A percentile compares a stretch with the other conserved stretches of the same genome.
Evolutionary conservation across 805 yeast genomes (phyloP).

Genomic region (Candida golubevii): DNA sequence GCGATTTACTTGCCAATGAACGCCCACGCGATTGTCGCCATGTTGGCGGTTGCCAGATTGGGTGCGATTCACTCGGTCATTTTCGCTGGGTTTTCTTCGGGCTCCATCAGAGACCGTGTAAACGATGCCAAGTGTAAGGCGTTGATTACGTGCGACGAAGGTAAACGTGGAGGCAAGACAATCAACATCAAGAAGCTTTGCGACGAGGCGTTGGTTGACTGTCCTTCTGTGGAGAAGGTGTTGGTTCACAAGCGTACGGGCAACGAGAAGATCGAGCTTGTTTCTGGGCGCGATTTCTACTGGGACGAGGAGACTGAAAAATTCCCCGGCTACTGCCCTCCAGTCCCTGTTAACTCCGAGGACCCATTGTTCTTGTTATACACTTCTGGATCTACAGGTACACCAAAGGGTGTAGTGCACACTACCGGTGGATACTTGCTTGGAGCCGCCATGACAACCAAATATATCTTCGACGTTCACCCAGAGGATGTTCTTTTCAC

Average conservation of each 20-base stretch:
- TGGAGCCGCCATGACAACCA: constrained; percentile 69
- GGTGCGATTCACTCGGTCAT: constrained; percentile 86
- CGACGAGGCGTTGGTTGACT: constrained; percentile 67
- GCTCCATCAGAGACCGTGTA: constrained; percentile 67
- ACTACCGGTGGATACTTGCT: constrained; percentile 75
- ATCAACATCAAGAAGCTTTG: constrained; percentile 78
- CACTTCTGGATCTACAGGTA: constrained; percentile 86
- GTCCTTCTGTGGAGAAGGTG: constrained; percentile 66
- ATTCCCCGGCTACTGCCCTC: constrained; percentile 66
- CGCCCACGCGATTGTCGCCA: constrained; percentile 70
- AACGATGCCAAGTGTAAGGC: constrained; percentile 67
- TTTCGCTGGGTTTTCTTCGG: constrained; percentile 79
- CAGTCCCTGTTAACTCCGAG: constrained; percentile 71
- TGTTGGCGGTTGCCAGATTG: constrained; percentile 72
- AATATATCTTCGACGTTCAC: constrained; percentile 73
- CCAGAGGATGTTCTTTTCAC: constrained; percentile 72
- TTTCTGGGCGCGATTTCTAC: constrained; percentile 62
- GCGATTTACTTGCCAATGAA: constrained; percentile 87
- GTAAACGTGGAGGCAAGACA: constrained; percentile 77
- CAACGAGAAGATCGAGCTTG: constrained; percentile 47
- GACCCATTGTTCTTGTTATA: constrained; percentile 77
- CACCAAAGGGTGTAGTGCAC: constrained; percentile 85
- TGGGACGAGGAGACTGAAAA: constrained; percentile 70
- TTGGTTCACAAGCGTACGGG: constrained; percentile 75
- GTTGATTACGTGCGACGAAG: constrained; percentile 78